Conservation (phyloP, 495 filamentous ascomycete species). For the Corynascus novoguineensis region DNA sequence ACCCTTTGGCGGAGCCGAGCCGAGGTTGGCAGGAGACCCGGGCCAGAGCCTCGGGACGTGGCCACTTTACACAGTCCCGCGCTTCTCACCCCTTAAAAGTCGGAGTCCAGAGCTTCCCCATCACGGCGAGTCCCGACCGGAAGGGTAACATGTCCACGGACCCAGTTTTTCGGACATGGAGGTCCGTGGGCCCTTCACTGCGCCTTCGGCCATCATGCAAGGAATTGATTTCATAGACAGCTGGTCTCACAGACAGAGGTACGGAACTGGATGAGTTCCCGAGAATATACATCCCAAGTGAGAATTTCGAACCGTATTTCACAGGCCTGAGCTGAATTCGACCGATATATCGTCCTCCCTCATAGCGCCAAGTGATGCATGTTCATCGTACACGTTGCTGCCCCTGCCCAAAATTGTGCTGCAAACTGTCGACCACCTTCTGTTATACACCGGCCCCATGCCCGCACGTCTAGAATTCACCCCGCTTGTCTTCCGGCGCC, state of each 20-base stretch:
- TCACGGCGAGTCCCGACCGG: too few species aligned
- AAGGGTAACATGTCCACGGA: too few species aligned
- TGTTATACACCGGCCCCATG: slow-evolving; percentile 5
- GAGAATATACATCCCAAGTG: too few species aligned
- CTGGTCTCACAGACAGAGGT: background rate
- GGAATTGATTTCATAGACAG: too few species aligned
- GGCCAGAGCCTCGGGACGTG: slow-evolving; percentile 6
- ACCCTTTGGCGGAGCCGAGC: background rate
- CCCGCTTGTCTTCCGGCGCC: background rate
- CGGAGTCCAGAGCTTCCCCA: too few species aligned
- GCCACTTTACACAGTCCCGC: background rate
- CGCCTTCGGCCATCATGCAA: too few species aligned
- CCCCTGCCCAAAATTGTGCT: slow-evolving; percentile 6
- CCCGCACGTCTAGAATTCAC: slow-evolving; percentile 5
- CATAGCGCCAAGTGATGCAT: slow-evolving; percentile 12
- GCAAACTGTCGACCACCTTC: background rate
- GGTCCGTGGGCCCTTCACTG: too few species aligned
- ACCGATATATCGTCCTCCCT: background rate
- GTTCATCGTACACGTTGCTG: slow-evolving; percentile 9
- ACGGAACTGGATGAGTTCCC: background rate
- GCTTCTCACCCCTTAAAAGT: too few species aligned
- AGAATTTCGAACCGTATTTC: background rate
- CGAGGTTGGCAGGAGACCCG: slow-evolving; percentile 8
- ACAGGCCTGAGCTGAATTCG: slow-evolving; percentile 10
- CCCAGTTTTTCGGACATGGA: too few species aligned